phyloP scores from a whole-genome alignment of 129 eudicot species.

The Heracleum sosnowskyi region DNA sequence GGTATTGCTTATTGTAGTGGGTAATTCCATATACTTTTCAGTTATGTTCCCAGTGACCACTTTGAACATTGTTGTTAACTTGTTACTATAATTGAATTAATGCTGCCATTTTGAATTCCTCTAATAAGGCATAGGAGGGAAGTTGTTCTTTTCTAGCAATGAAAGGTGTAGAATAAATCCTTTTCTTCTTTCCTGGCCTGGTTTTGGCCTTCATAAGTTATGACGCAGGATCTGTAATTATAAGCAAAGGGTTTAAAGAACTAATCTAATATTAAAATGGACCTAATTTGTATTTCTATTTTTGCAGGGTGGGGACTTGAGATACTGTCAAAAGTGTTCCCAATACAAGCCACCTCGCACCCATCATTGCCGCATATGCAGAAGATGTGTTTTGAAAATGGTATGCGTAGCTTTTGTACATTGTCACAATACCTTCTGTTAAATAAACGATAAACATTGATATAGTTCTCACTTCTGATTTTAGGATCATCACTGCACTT shows the following conservation, averaged over 20 bases:
- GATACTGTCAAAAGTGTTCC: constrained; percentile 89
- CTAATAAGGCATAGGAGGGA: neutral
- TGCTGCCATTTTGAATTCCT: neutral
- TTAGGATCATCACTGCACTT: constrained; percentile 94
- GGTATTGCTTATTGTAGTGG: neutral
- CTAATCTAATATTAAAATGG: neutral
- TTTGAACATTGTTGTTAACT: too few relatives aligned
- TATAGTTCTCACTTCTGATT: constrained; percentile 29
- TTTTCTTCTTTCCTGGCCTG: neutral
- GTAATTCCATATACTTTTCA: neutral
- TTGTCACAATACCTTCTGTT: constrained; percentile 2
- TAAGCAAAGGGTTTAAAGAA: neutral
- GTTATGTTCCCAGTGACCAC: too few relatives aligned
- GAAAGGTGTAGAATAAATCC: neutral
- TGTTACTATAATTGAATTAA: neutral
- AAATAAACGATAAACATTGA: constrained; percentile 11
- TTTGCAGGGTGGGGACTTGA: constrained; percentile 87
- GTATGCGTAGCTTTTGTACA: constrained; percentile 33
- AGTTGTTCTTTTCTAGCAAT: neutral
- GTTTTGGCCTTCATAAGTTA: neutral
- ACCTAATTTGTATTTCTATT: neutral
- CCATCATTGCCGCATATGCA: constrained; percentile 92
- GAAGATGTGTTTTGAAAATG: constrained; percentile 90
- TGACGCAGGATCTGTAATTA: neutral
- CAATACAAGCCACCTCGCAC: constrained; percentile 93